Percentiles rank a stretch among this genome's conserved stretches.
These are phyloP conservation scores for Neonectria punicea DNA, from an alignment of 2,329 filamentous ascomycete genomes.

Conservation along the genomic window DNA sequence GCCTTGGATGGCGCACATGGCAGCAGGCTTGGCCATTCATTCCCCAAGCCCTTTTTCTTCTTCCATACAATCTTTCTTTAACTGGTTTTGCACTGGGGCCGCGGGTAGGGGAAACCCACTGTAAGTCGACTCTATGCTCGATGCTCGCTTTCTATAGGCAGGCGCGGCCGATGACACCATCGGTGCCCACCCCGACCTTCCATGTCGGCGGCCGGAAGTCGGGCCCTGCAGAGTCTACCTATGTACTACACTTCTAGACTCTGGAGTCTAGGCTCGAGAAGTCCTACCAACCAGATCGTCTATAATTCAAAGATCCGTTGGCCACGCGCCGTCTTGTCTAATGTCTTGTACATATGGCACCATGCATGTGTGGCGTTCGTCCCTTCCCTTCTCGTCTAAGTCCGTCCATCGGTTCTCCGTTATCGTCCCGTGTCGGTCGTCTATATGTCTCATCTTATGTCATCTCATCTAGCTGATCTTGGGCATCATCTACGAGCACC, in stretches of 20 bases:
- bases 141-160: slow-evolving; percentile 18
- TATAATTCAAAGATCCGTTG: not conserved
- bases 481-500: slow-evolving; percentile 46
- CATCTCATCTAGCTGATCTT: slow-evolving; percentile 37
- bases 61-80: not conserved
- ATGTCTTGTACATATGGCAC: slow-evolving; percentile 21
- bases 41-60: not conserved
- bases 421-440: not conserved
- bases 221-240: slow-evolving; percentile 20
- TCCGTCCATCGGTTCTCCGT: slow-evolving; percentile 5
- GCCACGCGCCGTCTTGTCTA: slow-evolving; percentile 8
- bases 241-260: too few species aligned
- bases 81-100: not conserved
- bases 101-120: slow-evolving; percentile 1
- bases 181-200: slow-evolving; percentile 21
- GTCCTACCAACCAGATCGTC: not conserved
- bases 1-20: slow-evolving; percentile 36
- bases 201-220: slow-evolving; percentile 39
- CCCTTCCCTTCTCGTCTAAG: not conserved
- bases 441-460: slow-evolving; percentile 18
- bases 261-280: too few species aligned
- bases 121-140: not conserved
- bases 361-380: not conserved
- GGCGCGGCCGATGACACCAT: slow-evolving; percentile 23
- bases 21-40: slow-evolving; percentile 6